A percentile compares a stretch with the other conserved stretches of the same genome.
Conservation (phyloP, 2,329 filamentous ascomycete species). For the Bimuria novae-zelandiae region DNA sequence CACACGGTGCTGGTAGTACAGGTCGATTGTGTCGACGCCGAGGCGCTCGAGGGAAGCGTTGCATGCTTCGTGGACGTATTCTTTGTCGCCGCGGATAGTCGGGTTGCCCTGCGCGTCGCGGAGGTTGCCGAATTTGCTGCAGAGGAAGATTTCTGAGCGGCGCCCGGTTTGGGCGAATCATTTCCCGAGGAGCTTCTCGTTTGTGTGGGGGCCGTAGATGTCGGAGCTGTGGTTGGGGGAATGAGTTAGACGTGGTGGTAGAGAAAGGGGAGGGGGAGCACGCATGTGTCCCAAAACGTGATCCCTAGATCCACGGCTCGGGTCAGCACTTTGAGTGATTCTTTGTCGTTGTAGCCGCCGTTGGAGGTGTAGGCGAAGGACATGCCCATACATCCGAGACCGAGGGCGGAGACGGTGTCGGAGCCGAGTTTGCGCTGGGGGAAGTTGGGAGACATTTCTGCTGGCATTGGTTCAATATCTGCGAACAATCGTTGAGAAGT, state of each 20-base stretch:
- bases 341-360: neutral
- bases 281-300: constrained; percentile 27
- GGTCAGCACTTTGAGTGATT: neutral
- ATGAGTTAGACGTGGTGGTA: neutral
- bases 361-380: neutral
- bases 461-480: no score
- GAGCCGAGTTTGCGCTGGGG: constrained; percentile 5
- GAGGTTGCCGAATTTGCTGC: constrained; percentile 6
- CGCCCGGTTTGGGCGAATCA: constrained; percentile 17
- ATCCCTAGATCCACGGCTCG: constrained; percentile 38
- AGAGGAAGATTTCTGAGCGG: constrained; percentile 13
- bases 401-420: neutral
- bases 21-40: constrained; percentile 41
- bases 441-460: neutral
- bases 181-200: constrained; percentile 21
- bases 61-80: constrained; percentile 32
- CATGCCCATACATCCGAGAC: constrained; percentile 9
- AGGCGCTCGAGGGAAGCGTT: constrained; percentile 34
- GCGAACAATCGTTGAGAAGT: no score
- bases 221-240: constrained; percentile 24
- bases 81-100: constrained; percentile 35
- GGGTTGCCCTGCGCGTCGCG: neutral
- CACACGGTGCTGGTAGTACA: constrained; percentile 48
- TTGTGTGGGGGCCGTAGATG: constrained; percentile 18
- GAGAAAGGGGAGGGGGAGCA: neutral